phyloP scores from a whole-genome alignment of 2,329 filamentous ascomycete genomes.

The Leptosphaerulina australis region DNA sequence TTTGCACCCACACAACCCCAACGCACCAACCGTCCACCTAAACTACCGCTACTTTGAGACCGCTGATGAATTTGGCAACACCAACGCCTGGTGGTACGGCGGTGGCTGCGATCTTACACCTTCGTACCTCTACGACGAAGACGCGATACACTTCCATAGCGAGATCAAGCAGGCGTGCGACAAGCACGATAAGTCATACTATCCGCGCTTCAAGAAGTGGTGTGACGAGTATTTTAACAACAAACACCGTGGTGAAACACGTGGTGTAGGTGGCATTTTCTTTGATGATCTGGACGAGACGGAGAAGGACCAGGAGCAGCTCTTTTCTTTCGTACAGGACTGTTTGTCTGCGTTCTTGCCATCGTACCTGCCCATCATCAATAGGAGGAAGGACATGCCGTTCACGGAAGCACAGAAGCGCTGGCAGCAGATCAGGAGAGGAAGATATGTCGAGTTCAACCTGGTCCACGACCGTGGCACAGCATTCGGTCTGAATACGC shows the following conservation, averaged over 20 bases:
- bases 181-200: constrained; percentile 89
- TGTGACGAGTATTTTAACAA: constrained; percentile 97
- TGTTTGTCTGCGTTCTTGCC: constrained; percentile 87
- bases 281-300: constrained; percentile 94
- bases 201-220: constrained; percentile 95
- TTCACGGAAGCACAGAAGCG: constrained; percentile 85
- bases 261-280: constrained; percentile 95
- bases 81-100: constrained; percentile 96
- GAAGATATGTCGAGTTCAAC: constrained; percentile 99
- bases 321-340: constrained; percentile 88
- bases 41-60: constrained; percentile 99
- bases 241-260: constrained; percentile 84
- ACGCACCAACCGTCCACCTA: constrained; percentile 95
- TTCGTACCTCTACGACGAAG: constrained; percentile 93
- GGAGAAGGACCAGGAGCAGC: constrained; percentile 84
- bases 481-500: constrained; percentile 90
- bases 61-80: constrained; percentile 77
- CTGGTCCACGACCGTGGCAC: constrained; percentile 96
- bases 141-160: constrained; percentile 94
- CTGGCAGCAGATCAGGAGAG: constrained; percentile 93
- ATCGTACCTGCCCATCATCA: constrained; percentile 86
- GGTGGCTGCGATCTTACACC: constrained; percentile 94
- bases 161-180: constrained; percentile 93
- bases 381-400: constrained; percentile 88
- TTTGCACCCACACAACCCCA: constrained; percentile 90